Percentiles rank a stretch among this genome's conserved stretches.
phyloP scores from a whole-genome alignment of 495 filamentous ascomycete species.

The Neurospora sp. region DNA sequence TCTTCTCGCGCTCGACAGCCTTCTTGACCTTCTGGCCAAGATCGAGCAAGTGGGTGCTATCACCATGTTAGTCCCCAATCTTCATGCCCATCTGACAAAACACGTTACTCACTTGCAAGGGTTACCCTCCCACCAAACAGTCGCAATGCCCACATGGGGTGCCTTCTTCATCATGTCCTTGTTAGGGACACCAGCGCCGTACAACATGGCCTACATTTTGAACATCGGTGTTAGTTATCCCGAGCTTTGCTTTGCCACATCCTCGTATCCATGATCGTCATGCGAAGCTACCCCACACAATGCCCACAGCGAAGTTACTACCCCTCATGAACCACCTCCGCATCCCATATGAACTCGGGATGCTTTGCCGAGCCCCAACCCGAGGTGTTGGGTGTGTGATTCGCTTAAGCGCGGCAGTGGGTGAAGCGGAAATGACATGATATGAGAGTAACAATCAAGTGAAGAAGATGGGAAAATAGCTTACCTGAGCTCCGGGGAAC shows the following conservation, averaged over 20 bases:
- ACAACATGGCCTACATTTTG: conserved; percentile 72
- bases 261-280: not conserved
- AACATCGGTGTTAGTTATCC: conserved; percentile 1
- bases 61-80: conserved; percentile 2
- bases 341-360: not conserved
- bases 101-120: conserved; percentile 51
- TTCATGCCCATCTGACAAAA: not conserved
- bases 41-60: conserved; percentile 56
- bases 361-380: not conserved
- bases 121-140: conserved; percentile 98
- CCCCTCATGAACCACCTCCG: not conserved
- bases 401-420: not conserved
- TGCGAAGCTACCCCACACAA: not conserved
- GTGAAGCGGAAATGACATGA: not conserved
- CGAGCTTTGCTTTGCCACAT: not conserved
- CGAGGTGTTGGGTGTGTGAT: not conserved
- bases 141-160: conserved; percentile 81
- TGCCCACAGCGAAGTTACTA: not conserved
- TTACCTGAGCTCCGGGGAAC: conserved; percentile 82
- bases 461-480: conserved; percentile 2
- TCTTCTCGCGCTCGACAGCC: conserved; percentile 66
- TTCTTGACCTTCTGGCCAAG: conserved; percentile 86
- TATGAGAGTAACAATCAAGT: not conserved
- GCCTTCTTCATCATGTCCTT: conserved; percentile 77
- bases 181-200: conserved; percentile 82